Conservation (phyloP, 73 alveolate genomes). For the Paramecium primaurelia region DNA sequence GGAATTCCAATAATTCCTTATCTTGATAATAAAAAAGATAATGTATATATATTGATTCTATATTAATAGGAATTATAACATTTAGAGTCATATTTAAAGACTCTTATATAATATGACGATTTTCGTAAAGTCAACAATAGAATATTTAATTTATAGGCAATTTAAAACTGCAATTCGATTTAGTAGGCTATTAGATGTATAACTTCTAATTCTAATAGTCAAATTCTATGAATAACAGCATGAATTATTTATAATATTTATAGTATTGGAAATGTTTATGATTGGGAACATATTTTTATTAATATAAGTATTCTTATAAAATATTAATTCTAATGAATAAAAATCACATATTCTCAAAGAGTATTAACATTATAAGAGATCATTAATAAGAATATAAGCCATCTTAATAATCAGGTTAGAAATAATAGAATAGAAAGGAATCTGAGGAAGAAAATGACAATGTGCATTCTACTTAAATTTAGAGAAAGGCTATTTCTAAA, state of each 20-base stretch:
- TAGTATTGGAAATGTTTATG: background rate
- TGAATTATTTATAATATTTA: background rate
- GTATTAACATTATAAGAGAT: background rate
- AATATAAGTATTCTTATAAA: background rate
- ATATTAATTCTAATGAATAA: background rate
- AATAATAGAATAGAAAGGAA: background rate
- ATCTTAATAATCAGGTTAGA: background rate
- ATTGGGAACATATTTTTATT: background rate
- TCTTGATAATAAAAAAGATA: conserved; percentile 82
- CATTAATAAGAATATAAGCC: background rate
- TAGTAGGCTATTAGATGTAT: background rate
- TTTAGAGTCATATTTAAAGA: background rate
- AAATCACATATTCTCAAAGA: background rate
- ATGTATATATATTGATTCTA: background rate
- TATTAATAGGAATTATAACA: background rate
- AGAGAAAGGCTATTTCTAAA: background rate
- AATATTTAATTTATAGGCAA: background rate
- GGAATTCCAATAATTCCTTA: conserved; percentile 92
- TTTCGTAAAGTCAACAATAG: background rate
- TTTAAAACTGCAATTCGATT: background rate
- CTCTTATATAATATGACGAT: background rate
- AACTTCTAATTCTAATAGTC: background rate
- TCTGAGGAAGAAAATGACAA: background rate
- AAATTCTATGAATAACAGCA: background rate
- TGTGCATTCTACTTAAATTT: background rate